Percentiles rank a stretch among this genome's conserved stretches.
Conservation (phyloP, 176 grass and related monocot genomes). For the Triticum urartu region DNA sequence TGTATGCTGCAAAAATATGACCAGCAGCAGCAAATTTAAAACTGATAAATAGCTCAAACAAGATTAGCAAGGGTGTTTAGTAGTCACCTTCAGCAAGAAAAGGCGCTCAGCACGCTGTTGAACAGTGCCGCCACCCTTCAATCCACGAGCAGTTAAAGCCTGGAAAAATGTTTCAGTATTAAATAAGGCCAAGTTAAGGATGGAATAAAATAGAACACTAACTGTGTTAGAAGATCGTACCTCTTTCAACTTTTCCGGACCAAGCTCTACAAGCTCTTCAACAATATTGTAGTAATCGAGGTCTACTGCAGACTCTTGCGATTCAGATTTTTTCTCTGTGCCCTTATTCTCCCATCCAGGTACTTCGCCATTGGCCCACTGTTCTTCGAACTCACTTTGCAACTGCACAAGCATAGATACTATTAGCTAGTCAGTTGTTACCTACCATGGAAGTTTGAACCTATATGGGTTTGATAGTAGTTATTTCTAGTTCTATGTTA, state of each 20-base stretch:
- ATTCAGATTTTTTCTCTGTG: constrained; percentile 35
- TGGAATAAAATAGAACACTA: constrained; percentile 5
- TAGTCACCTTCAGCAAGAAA: constrained; percentile 82
- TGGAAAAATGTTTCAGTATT: constrained; percentile 19
- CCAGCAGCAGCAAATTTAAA: not conserved
- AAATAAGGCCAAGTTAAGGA: not conserved
- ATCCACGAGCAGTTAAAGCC: constrained; percentile 74
- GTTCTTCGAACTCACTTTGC: constrained; percentile 80
- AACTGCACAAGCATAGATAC: constrained; percentile 37
- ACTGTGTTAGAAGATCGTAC: constrained; percentile 38
- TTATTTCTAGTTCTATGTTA: not conserved
- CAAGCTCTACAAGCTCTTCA: constrained; percentile 90
- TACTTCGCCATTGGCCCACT: constrained; percentile 60
- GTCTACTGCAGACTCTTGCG: constrained; percentile 68
- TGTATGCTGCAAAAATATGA: constrained; percentile 54
- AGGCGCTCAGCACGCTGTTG: constrained; percentile 77
- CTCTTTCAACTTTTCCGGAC: constrained; percentile 87
- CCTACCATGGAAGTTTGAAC: not conserved
- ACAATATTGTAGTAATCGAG: constrained; percentile 83
- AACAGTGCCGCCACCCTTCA: constrained; percentile 83
- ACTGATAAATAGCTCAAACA: not conserved
- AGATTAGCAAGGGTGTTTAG: not conserved
- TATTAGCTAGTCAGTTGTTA: not conserved
- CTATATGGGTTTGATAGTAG: not conserved
- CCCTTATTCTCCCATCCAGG: constrained; percentile 72